Evolutionary conservation across 352 stramenopile genomes (phyloP), one percentile per base, ranked within the genome.

Genomic region (Phytophthora cryptogea): DNA sequence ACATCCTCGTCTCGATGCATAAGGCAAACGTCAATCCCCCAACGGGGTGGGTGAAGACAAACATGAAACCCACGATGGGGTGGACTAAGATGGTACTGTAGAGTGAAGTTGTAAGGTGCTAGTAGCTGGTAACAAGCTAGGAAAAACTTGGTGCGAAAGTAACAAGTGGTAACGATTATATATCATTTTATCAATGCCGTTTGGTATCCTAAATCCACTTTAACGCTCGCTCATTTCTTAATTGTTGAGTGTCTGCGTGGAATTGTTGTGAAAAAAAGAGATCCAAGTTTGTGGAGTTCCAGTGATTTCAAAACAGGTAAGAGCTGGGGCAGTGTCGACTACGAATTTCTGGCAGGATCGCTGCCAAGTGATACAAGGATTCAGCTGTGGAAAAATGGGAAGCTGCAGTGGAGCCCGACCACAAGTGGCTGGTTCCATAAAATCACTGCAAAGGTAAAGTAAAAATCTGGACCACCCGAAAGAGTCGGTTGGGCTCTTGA

Each of bases 1-100:
- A 31, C 16, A 41, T 68, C 27, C 53, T 55, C 8, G 6, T 54
- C 13, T 50, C 35, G 32, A 28, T 68, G 33, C 60, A 51, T 31
- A 53, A 53, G 11, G n/a, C 37, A 8, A 6, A 27, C 28, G 23
- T 41, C 37, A 6, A 45, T 13, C 11, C 0, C 11, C 3, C 23
- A 23, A 1, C 23, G 9, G 9, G 9, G 20, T 46, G 10, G 28
- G 3, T 0, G 11, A 31, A 40, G 9, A 11, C 8, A 9, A n/a
- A 26, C 28, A 31, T 41, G 27, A 6, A 45, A 13, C 11, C 0
- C 17, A 7, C 23, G 23, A 1, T 32, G 9, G 9, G 9, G 20
- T 46, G 10, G 28, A 2, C 2, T 14, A 31, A 40, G 9, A 11
- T 23, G 20, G 20, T 23, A 23, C 20, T 23, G 20, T 23, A 31